Conservation (phyloP, 2,329 filamentous ascomycete genomes). For the Ceratocystis lukuohia region DNA sequence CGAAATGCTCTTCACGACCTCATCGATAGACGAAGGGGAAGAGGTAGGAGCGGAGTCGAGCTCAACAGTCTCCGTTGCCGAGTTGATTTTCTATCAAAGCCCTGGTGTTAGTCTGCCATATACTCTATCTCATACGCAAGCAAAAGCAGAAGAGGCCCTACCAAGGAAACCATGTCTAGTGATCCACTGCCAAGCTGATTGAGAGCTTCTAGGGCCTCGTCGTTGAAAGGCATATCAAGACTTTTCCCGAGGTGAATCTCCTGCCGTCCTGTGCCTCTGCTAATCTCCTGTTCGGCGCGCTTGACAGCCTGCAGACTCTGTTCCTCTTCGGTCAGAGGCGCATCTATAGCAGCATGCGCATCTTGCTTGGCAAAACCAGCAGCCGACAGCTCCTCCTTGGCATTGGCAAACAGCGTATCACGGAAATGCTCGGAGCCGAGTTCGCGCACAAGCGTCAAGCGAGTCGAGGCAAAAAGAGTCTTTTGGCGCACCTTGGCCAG, state of each 20-base stretch:
- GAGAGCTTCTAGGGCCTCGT: conserved; percentile 52
- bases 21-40: conserved; percentile 40
- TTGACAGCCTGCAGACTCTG: conserved; percentile 56
- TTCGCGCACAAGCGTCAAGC: conserved; percentile 61
- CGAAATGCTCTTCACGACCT: conserved; percentile 48
- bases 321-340: conserved; percentile 70
- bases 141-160: conserved; percentile 28
- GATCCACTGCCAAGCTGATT: conserved; percentile 41
- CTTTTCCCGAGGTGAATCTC: conserved; percentile 47
- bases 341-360: conserved; percentile 47
- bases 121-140: neutral
- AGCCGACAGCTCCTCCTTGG: conserved; percentile 52
- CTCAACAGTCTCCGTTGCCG: conserved; percentile 53
- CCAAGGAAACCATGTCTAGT: conserved; percentile 50
- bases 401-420: conserved; percentile 61
- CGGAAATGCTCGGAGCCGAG: conserved; percentile 67
- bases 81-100: conserved; percentile 51
- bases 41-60: conserved; percentile 41
- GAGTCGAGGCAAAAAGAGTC: conserved; percentile 71
- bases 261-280: conserved; percentile 49
- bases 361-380: conserved; percentile 62
- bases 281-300: conserved; percentile 60
- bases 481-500: conserved; percentile 68
- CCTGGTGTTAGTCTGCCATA: conserved; percentile 10
- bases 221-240: conserved; percentile 44